These are phyloP conservation scores for Trichoderma semiorbis DNA, from an alignment of 2,329 filamentous ascomycete genomes.

Conservation along the genomic window DNA sequence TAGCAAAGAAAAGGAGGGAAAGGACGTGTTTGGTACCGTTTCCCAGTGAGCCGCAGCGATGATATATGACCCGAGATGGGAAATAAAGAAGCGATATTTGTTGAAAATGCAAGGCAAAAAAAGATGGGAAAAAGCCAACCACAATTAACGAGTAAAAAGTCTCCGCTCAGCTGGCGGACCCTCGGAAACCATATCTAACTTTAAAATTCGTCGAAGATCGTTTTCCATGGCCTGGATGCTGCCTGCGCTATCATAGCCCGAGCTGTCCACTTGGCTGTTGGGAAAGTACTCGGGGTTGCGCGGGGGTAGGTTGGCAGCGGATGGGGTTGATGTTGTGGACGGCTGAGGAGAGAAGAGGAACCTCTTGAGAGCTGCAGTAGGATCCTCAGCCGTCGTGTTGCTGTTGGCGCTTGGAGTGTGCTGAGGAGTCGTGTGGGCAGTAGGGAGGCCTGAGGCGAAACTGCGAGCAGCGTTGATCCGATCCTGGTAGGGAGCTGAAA, in stretches of 20 bases:
- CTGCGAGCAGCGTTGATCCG: constrained; percentile 55
- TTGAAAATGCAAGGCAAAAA: not conserved
- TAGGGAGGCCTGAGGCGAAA: constrained; percentile 26
- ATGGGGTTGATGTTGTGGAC: not conserved
- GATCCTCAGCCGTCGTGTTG: constrained; percentile 27
- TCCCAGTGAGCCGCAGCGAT: constrained; percentile 1
- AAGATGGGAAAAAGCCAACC: not conserved
- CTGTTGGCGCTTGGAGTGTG: constrained; percentile 5
- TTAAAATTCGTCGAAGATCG: constrained; percentile 51
- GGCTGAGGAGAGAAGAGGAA: constrained; percentile 49
- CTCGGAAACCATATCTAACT: constrained; percentile 36
- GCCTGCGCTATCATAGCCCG: constrained; percentile 20
- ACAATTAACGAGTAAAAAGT: constrained; percentile 24
- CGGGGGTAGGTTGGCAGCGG: not conserved
- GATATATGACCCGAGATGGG: not conserved
- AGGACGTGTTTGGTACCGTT: not conserved
- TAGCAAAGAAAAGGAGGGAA: constrained; percentile 6
- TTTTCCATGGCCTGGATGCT: constrained; percentile 51
- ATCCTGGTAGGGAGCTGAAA: constrained; percentile 63
- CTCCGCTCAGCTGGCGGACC: constrained; percentile 20
- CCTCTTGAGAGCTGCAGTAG: constrained; percentile 52
- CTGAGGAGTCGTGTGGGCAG: constrained; percentile 18
- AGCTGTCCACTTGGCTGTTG: constrained; percentile 8
- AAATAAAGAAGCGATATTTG: not conserved
- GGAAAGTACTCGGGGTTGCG: not conserved